Evolutionary conservation across 2,329 filamentous ascomycete species (phyloP).

Genomic region (Elsinoe australis): DNA sequence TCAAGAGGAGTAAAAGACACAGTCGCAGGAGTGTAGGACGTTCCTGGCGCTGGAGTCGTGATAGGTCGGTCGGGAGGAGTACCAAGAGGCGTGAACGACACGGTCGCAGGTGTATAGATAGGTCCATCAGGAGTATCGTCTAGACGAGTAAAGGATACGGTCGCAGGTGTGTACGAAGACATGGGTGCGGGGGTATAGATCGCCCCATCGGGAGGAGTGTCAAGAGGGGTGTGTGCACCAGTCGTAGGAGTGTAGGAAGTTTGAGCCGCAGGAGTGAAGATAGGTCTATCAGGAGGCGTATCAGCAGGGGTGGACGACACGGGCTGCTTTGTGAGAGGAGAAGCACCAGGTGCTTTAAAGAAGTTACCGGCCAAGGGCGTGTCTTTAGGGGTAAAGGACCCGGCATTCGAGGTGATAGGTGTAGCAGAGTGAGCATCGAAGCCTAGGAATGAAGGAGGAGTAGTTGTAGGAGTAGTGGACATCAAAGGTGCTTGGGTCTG

Average conservation of each 20-base stretch:
- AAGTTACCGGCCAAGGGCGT: background rate
- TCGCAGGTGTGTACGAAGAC: no score
- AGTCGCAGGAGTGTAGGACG: constrained; percentile 6
- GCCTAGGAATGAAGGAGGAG: background rate
- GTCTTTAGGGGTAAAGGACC: constrained; percentile 2
- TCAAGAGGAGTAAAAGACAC: constrained; percentile 6
- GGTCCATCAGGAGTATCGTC: background rate
- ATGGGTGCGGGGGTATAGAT: background rate
- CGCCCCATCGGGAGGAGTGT: background rate
- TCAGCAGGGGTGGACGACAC: constrained; percentile 2
- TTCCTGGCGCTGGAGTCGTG: background rate
- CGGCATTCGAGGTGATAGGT: background rate
- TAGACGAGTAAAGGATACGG: background rate
- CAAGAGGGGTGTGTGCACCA: background rate
- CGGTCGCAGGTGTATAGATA: background rate
- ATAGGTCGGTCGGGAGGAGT: background rate
- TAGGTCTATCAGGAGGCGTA: background rate
- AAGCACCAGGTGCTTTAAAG: background rate
- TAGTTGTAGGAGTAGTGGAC: background rate
- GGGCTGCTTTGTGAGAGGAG: background rate
- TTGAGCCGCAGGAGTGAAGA: background rate
- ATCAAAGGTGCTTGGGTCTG: background rate
- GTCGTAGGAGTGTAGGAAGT: background rate
- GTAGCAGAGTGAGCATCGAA: constrained; percentile 1
- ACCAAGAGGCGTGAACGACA: background rate